These are phyloP conservation scores for Penicillium brevicompactum DNA, from an alignment of 2,329 filamentous ascomycete species.

Conservation along the genomic window DNA sequence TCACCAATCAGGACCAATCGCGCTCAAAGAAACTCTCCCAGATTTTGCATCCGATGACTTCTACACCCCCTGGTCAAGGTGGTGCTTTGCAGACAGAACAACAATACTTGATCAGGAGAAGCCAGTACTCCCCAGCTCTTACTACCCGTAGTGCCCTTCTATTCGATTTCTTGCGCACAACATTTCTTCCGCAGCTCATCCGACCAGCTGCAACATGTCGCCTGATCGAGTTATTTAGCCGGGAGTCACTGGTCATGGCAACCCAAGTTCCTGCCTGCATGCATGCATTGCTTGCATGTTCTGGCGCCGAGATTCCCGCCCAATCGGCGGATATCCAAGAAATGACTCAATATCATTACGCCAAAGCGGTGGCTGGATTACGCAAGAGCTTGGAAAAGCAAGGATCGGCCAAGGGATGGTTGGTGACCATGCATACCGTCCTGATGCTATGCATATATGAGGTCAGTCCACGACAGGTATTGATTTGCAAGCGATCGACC, in stretches of 20 bases:
- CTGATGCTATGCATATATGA: slow-evolving; percentile 30
- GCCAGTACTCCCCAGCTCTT: slow-evolving; percentile 3
- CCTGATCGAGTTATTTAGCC: slow-evolving; percentile 11
- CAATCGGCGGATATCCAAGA: slow-evolving; percentile 7
- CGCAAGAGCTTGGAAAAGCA: slow-evolving; percentile 2
- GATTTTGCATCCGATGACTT: not conserved
- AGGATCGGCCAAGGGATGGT: not conserved
- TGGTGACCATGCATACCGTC: slow-evolving; percentile 18
- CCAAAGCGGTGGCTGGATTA: slow-evolving; percentile 15
- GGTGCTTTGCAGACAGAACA: not conserved
- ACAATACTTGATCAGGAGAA: not conserved
- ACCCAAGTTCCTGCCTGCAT: slow-evolving; percentile 20
- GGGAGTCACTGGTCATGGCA: slow-evolving; percentile 17
- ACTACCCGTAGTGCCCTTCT: slow-evolving; percentile 11
- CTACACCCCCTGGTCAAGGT: no score
- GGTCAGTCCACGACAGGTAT: slow-evolving; percentile 5
- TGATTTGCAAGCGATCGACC: no score
- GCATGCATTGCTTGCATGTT: slow-evolving; percentile 27
- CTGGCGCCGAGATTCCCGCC: slow-evolving; percentile 22
- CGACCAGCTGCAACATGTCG: slow-evolving; percentile 16
- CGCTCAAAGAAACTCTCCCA: not conserved
- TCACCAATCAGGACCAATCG: no score
- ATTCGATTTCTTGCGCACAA: slow-evolving; percentile 24
- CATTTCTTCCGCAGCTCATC: slow-evolving; percentile 26
- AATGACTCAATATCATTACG: slow-evolving; percentile 20